Percentiles rank a stretch among this genome's conserved stretches.
Conservation (phyloP, 2,329 filamentous ascomycete genomes). For the Pestalotiopsis sp. region DNA sequence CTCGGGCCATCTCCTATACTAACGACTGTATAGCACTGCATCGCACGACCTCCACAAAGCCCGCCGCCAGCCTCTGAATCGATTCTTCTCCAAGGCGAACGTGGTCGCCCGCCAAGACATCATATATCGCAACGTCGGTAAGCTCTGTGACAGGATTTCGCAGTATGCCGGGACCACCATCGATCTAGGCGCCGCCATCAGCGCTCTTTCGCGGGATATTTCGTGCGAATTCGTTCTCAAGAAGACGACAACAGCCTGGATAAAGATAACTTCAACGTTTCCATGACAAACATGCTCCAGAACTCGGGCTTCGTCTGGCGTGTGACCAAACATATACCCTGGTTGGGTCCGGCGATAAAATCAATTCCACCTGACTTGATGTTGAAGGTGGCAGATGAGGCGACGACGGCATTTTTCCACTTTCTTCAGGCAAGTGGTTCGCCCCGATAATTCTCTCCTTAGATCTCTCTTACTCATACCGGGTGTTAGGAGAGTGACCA, state of each 20-base stretch:
- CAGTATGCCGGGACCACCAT: neutral
- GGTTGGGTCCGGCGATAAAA: neutral
- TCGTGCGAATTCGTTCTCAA: neutral
- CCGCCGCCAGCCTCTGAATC: slow-evolving; percentile 19
- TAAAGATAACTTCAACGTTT: neutral
- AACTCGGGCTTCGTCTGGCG: neutral
- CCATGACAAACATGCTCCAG: neutral
- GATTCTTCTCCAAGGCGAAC: slow-evolving; percentile 23
- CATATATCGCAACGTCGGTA: neutral
- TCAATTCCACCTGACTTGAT: neutral
- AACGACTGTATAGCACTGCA: neutral
- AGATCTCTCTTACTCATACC: neutral
- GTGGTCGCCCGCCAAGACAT: slow-evolving; percentile 17
- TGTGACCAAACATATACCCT: neutral
- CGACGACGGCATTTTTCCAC: neutral
- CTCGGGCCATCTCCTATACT: neutral
- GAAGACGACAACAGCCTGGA: neutral
- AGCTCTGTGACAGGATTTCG: neutral
- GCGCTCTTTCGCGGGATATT: neutral
- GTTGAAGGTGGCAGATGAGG: neutral
- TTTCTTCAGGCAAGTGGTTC: neutral
- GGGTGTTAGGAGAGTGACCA: neutral
- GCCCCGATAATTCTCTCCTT: neutral
- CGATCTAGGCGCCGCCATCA: neutral
- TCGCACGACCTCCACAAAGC: slow-evolving; percentile 18